A percentile compares a stretch with the other conserved stretches of the same genome.
Evolutionary conservation across 2,329 filamentous ascomycete genomes (phyloP).

Genomic region (Pezicula neosporulosa): DNA sequence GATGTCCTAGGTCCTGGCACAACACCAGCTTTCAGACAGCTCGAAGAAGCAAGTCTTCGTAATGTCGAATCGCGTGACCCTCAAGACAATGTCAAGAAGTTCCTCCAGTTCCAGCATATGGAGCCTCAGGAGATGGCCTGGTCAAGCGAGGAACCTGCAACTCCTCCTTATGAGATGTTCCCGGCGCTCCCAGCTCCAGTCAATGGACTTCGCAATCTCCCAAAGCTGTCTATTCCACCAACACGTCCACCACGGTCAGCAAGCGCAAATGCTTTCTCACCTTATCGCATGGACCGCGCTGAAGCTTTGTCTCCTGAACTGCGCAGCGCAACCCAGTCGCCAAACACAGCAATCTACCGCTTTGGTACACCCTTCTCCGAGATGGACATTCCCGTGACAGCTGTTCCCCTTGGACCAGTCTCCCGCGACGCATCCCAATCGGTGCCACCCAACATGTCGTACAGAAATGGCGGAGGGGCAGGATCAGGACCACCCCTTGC

Average conservation of each 20-base stretch:
- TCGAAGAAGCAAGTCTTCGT: conserved; percentile 72
- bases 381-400: conserved; percentile 81
- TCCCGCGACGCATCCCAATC: conserved; percentile 81
- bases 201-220: conserved; percentile 53
- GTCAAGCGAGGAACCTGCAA: conserved; percentile 58
- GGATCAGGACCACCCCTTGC: conserved; percentile 5
- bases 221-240: conserved; percentile 58
- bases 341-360: conserved; percentile 63
- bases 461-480: conserved; percentile 43
- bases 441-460: conserved; percentile 91
- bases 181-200: conserved; percentile 42
- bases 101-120: conserved; percentile 78
- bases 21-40: conserved; percentile 60
- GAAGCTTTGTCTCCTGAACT: conserved; percentile 52
- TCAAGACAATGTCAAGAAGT: conserved; percentile 90
- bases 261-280: conserved; percentile 36
- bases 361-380: conserved; percentile 88
- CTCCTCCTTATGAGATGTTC: conserved; percentile 66
- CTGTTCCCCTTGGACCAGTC: conserved; percentile 67
- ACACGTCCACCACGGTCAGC: conserved; percentile 26
- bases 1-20: conserved; percentile 76
- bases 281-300: conserved; percentile 49
- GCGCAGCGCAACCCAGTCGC: conserved; percentile 43
- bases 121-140: conserved; percentile 34
- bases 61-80: conserved; percentile 71